These are phyloP conservation scores for Circinella minor DNA, from an alignment of 371 early-diverging fungal species.

Conservation along the genomic window DNA sequence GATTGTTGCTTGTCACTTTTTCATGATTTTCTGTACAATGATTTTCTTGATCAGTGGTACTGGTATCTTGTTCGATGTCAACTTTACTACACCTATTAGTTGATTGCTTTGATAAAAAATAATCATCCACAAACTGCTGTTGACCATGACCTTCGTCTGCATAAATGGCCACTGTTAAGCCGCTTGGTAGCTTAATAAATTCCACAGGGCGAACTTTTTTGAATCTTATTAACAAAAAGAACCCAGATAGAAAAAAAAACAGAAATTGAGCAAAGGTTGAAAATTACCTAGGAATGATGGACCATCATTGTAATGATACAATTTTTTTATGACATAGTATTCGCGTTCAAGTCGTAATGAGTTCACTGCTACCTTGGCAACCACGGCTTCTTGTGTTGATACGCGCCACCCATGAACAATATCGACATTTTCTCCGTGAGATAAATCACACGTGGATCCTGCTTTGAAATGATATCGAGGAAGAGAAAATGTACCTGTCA, in stretches of 20 bases:
- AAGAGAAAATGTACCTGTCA: slow-evolving; percentile 24
- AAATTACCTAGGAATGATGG: background rate
- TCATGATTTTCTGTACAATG: no score
- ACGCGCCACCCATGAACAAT: slow-evolving; percentile 41
- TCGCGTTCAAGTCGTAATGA: slow-evolving; percentile 43
- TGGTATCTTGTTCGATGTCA: background rate
- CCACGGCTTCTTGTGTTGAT: slow-evolving; percentile 27
- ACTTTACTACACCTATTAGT: background rate
- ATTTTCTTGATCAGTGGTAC: no score
- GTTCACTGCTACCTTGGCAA: slow-evolving; percentile 41
- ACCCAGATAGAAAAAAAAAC: background rate
- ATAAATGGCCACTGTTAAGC: slow-evolving; percentile 42
- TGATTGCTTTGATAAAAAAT: slow-evolving; percentile 4
- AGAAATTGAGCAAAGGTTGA: background rate
- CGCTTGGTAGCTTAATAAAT: slow-evolving; percentile 39
- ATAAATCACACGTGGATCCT: slow-evolving; percentile 33
- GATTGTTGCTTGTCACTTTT: no score
- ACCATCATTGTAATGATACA: slow-evolving; percentile 28
- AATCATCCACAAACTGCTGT: slow-evolving; percentile 6
- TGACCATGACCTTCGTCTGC: slow-evolving; percentile 43
- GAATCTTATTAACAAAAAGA: background rate
- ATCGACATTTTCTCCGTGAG: slow-evolving; percentile 45
- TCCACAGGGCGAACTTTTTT: slow-evolving; percentile 42
- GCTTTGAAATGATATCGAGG: slow-evolving; percentile 46
- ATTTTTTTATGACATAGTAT: slow-evolving; percentile 42